A percentile compares a stretch with the other conserved stretches of the same genome.
Evolutionary conservation across 1,284 basidiomycete genomes (phyloP).

Genomic region (Caloboletus inedulis): DNA sequence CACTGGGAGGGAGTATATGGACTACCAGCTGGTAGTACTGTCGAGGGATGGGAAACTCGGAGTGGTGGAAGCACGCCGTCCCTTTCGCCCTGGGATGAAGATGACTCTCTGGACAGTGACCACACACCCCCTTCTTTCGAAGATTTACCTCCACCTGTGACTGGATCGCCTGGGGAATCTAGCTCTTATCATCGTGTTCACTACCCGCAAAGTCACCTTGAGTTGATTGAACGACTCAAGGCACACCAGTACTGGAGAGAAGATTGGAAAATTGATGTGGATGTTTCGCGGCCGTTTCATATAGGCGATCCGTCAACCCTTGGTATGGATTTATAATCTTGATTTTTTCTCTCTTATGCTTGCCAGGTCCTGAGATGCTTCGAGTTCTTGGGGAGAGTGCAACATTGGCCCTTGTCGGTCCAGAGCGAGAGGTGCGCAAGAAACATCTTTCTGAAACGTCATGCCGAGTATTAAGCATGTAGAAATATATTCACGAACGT

Average conservation of each 20-base stretch:
- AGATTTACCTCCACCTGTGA: constrained; percentile 38
- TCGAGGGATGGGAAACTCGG: constrained; percentile 41
- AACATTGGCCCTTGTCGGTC: constrained; percentile 29
- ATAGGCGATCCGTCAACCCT: constrained; percentile 67
- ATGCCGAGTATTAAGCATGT: background rate
- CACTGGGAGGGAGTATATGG: constrained; percentile 70
- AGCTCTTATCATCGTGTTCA: constrained; percentile 7
- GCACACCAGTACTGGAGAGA: constrained; percentile 67
- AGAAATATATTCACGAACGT: constrained; percentile 69
- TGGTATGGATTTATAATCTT: constrained; percentile 37
- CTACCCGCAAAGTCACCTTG: constrained; percentile 43
- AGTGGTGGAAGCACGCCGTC: constrained; percentile 46
- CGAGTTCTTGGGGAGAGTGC: constrained; percentile 35
- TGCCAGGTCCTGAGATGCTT: constrained; percentile 47
- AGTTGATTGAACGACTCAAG: constrained; percentile 56
- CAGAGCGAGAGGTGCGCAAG: constrained; percentile 32
- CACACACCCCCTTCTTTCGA: constrained; percentile 23
- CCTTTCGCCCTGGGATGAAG: constrained; percentile 46
- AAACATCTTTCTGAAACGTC: background rate
- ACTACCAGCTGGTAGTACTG: constrained; percentile 40
- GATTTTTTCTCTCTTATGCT: background rate
- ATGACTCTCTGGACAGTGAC: constrained; percentile 32
- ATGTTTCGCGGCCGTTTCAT: constrained; percentile 47
- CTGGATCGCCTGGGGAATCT: constrained; percentile 17
- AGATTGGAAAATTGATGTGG: constrained; percentile 51